Base-by-base conservation (phyloP, 441 rosid species). In the Arabidopsis hybrid region DNA sequence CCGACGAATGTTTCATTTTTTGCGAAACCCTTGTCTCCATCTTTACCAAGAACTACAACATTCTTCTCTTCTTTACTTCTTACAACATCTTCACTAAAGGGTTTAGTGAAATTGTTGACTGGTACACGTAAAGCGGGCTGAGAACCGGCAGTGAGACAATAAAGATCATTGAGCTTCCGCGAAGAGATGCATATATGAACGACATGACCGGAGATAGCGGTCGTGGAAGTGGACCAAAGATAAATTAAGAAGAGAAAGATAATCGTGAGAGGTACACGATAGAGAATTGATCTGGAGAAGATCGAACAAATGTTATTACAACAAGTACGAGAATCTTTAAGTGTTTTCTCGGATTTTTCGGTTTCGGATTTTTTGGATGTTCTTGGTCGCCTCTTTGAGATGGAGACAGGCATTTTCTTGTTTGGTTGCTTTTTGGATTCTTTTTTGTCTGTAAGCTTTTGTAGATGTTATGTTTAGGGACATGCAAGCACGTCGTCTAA, bases 61-160 rank as follows among this genome's bases (percentile, higher is more conserved):
- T 51, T 67, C 62, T 74, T 60, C 40, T 60, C 68, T 60, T 60
- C 73, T 40, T 51, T 47, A 39, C 67, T 40, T 74, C 16, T 57
- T 8, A 58, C 36, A 55, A 74, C 43, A 35, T 45, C 42, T 46
- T 71, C 71, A 72, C 52, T 60, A 43, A 43, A 12, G 46, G 65
- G 65, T 52, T 66, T 60, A 46, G 76, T 66, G 66, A 80, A 80
- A 55, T 52, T 55, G 17, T 73, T 67, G 32, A 82, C 40, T 3
- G 92, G 86, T 78, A 86, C 72, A 32, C 62, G 87, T 55, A 84
- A 71, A 40, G 72, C 84, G 2, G 89, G 89, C 17, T 85, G 89
- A 7, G 92, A 60, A 40, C 98, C 96, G 0, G 97, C 97, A 1
- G 98, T 90, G 71, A 94, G 85, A 78, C 98, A 91, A 65, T 86